These are phyloP conservation scores for Beauveria sp. DNA, from an alignment of 2,329 filamentous ascomycete species.

Conservation along the genomic window DNA sequence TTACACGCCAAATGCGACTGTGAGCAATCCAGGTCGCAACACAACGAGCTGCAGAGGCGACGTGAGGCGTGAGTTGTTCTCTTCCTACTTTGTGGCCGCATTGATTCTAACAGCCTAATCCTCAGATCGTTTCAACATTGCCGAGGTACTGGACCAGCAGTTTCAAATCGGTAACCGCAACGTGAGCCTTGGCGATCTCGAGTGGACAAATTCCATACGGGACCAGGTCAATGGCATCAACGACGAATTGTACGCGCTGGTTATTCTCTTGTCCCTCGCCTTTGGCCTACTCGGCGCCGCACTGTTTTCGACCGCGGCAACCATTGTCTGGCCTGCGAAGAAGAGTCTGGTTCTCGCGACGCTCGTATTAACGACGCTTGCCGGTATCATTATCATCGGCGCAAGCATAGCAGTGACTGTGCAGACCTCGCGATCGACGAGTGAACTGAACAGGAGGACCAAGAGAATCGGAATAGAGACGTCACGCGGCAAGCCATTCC, in stretches of 20 bases:
- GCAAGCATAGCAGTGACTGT: constrained; percentile 37
- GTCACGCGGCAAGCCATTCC: neutral
- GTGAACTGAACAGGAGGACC: neutral
- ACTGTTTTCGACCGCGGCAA: constrained; percentile 31
- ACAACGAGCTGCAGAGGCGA: constrained; percentile 37
- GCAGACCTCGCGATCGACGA: neutral
- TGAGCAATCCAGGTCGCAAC: constrained; percentile 29
- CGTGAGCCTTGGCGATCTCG: constrained; percentile 37
- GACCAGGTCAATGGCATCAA: constrained; percentile 43
- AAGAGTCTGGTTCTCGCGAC: constrained; percentile 27
- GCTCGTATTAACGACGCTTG: constrained; percentile 28
- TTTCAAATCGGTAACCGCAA: constrained; percentile 37
- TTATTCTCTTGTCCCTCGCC: constrained; percentile 41
- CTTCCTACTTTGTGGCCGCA: neutral
- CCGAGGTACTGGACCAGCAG: constrained; percentile 37
- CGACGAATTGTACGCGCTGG: constrained; percentile 37
- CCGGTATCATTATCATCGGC: constrained; percentile 29
- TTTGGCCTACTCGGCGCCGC: constrained; percentile 34
- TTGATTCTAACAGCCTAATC: neutral
- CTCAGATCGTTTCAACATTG: constrained; percentile 33
- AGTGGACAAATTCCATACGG: constrained; percentile 36
- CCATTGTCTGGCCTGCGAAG: constrained; percentile 25
- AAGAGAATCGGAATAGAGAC: neutral
- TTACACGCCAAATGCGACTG: constrained; percentile 37
- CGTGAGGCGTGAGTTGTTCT: constrained; percentile 28